Evolutionary conservation across 2,329 filamentous ascomycete species (phyloP).

Genomic region (Cladosporium sp.): DNA sequence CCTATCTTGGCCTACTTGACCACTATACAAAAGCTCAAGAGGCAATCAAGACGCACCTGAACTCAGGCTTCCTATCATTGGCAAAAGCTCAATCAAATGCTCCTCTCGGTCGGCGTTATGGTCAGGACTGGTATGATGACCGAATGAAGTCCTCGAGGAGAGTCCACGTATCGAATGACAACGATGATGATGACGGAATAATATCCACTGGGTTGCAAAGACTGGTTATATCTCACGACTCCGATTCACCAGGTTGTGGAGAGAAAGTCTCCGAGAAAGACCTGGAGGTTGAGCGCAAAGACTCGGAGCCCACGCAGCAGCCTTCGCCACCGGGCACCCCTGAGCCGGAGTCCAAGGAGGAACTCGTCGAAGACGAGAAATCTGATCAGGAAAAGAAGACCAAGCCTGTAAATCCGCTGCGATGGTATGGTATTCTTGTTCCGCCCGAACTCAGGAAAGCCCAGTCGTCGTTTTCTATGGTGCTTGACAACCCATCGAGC

Average conservation of each 20-base stretch:
- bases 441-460: constrained; percentile 50
- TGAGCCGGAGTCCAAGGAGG: constrained; percentile 26
- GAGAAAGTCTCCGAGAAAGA: not conserved
- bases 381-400: not conserved
- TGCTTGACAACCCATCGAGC: constrained; percentile 44
- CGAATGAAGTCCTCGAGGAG: constrained; percentile 61
- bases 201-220: not conserved
- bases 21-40: constrained; percentile 60
- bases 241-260: not conserved
- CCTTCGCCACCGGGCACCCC: constrained; percentile 39
- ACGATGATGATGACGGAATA: not conserved
- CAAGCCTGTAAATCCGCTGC: constrained; percentile 48
- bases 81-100: constrained; percentile 72
- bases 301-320: constrained; percentile 14
- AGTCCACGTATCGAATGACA: not conserved
- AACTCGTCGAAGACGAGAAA: not conserved
- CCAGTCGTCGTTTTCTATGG: constrained; percentile 55
- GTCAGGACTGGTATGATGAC: constrained; percentile 67
- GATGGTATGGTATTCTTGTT: constrained; percentile 53
- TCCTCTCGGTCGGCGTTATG: constrained; percentile 58
- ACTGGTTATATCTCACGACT: not conserved
- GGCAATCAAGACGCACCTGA: constrained; percentile 52
- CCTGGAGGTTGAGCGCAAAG: not conserved
- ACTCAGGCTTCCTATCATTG: constrained; percentile 49
- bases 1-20: constrained; percentile 63